These are phyloP conservation scores for Trichomonascus vanleenenianus DNA, from an alignment of 805 yeast species.

Conservation along the genomic window DNA sequence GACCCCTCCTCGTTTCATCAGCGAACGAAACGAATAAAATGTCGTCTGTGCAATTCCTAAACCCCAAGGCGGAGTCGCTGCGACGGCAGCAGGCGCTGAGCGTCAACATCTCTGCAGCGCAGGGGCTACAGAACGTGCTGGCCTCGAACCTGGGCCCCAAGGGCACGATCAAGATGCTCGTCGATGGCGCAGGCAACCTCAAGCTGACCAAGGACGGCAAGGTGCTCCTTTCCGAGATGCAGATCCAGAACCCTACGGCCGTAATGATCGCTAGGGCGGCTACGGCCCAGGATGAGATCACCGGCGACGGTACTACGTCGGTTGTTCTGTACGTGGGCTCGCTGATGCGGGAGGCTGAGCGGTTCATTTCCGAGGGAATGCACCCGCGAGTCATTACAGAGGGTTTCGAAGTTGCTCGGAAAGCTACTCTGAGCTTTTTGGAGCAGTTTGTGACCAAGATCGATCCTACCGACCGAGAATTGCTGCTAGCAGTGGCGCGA, in stretches of 20 bases:
- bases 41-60: slow-evolving; percentile 61
- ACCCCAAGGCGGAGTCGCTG: slow-evolving; percentile 96
- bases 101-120: slow-evolving; percentile 94
- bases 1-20: neutral
- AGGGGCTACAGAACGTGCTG: slow-evolving; percentile 88
- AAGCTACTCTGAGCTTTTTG: slow-evolving; percentile 60
- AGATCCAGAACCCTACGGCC: slow-evolving; percentile 86
- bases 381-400: slow-evolving; percentile 93
- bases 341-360: slow-evolving; percentile 85
- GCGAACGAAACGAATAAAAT: neutral
- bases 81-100: slow-evolving; percentile 92
- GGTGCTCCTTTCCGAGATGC: slow-evolving; percentile 91
- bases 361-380: slow-evolving; percentile 86
- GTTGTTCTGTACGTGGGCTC: slow-evolving; percentile 94
- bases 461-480: slow-evolving; percentile 64
- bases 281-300: slow-evolving; percentile 95
- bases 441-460: slow-evolving; percentile 51
- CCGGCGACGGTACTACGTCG: slow-evolving; percentile 99
- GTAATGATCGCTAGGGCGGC: slow-evolving; percentile 93
- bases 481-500: slow-evolving; percentile 84
- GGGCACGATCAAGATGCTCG: slow-evolving; percentile 93
- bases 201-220: slow-evolving; percentile 97
- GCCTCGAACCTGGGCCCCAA: slow-evolving; percentile 93
- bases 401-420: slow-evolving; percentile 89
- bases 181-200: slow-evolving; percentile 93